Percentiles rank a stretch among this genome's conserved stretches.
Evolutionary conservation across 139 green algal genomes (phyloP).

Genomic region (Chlorella sp.): DNA sequence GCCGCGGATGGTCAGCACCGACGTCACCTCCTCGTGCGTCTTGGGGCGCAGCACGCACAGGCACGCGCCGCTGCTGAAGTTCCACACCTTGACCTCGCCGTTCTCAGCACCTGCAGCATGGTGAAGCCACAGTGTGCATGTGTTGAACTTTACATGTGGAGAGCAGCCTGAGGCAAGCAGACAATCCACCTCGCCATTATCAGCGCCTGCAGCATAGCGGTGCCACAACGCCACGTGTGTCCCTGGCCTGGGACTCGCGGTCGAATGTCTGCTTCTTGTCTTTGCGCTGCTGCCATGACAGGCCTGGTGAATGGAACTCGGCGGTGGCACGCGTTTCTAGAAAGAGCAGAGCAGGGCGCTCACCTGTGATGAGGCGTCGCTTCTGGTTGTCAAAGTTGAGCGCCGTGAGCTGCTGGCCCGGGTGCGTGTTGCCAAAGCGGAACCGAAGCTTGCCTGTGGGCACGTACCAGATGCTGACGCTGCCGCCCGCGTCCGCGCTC

Average conservation of each 20-base stretch:
- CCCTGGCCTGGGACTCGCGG: too few species aligned
- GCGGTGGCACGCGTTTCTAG: too few species aligned
- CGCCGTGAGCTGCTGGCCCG: constrained; percentile 40
- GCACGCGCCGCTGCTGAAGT: constrained; percentile 55
- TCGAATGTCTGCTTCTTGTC: too few species aligned
- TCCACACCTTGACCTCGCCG: constrained; percentile 58
- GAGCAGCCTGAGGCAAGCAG: too few species aligned
- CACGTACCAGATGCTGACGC: constrained; percentile 52
- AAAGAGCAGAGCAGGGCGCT: too few species aligned
- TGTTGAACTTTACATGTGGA: too few species aligned
- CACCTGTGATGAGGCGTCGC: constrained; percentile 50
- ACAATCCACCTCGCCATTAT: constrained; percentile 44
- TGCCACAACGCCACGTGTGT: too few species aligned
- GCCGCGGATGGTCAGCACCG: constrained; percentile 18
- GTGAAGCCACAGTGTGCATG: too few species aligned
- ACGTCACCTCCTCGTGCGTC: constrained; percentile 38
- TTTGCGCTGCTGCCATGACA: too few species aligned
- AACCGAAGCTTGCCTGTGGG: constrained; percentile 43
- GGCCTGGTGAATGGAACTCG: too few species aligned
- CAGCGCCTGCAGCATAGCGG: constrained; percentile 2
- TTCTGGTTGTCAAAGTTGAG: constrained; percentile 48
- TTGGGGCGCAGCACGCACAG: constrained; percentile 22
- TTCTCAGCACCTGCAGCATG: constrained; percentile 26
- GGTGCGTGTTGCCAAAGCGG: constrained; percentile 46
- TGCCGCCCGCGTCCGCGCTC: constrained; percentile 41